These are phyloP conservation scores for Rhamnella rubrinervis DNA, from an alignment of 331 rosid species.

Conservation along the genomic window DNA sequence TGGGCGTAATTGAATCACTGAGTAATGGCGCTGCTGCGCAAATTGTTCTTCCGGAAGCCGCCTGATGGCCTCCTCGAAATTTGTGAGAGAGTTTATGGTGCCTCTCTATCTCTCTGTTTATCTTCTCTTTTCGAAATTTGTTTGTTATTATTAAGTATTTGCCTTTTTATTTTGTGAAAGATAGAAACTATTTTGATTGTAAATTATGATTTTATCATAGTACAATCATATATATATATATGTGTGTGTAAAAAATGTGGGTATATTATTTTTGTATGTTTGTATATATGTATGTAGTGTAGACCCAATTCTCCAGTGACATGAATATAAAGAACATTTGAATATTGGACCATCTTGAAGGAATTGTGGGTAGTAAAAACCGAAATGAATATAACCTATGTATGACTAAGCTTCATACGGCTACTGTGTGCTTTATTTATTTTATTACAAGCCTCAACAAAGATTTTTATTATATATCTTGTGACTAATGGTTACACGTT, in stretches of 20 bases:
- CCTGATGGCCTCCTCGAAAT: slow-evolving; percentile 94
- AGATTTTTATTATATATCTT: neutral
- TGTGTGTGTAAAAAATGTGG: too few species aligned
- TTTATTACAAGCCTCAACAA: neutral
- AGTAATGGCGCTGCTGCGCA: slow-evolving; percentile 69
- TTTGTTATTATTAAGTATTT: neutral
- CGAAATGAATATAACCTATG: too few species aligned
- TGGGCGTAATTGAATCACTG: too few species aligned
- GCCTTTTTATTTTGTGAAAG: neutral
- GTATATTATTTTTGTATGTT: too few species aligned
- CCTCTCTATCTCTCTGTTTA: neutral
- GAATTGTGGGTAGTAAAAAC: too few species aligned
- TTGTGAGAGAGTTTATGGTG: slow-evolving; percentile 82
- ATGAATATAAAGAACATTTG: too few species aligned
- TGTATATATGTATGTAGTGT: too few species aligned
- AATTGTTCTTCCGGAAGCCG: slow-evolving; percentile 86
- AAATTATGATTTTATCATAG: too few species aligned
- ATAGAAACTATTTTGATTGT: neutral
- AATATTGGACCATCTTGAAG: too few species aligned
- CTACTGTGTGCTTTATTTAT: neutral
- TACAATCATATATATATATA: too few species aligned
- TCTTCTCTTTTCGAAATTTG: slow-evolving; percentile 2
- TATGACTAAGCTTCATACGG: too few species aligned
- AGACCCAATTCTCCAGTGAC: too few species aligned
- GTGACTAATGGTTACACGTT: neutral